These are phyloP conservation scores for Macrolepiota albuminosa DNA, from an alignment of 768 basidiomycete species.

Conservation along the genomic window DNA sequence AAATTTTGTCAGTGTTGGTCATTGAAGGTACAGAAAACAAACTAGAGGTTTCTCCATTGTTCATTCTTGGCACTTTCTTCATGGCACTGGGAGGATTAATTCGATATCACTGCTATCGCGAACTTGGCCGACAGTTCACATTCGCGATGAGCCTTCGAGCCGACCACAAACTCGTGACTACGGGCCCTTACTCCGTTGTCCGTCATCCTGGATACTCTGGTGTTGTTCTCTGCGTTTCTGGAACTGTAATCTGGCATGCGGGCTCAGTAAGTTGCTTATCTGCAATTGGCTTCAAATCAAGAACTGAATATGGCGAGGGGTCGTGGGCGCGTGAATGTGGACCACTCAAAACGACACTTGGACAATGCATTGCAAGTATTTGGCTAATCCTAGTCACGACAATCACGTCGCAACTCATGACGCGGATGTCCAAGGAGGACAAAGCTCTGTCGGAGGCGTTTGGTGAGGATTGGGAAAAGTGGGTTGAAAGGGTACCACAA, in stretches of 20 bases:
- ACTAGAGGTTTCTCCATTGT: conserved; percentile 25
- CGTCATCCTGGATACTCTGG: conserved; percentile 51
- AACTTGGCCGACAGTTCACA: conserved; percentile 44
- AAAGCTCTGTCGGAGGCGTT: conserved; percentile 33
- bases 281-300: not conserved
- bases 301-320: conserved; percentile 23
- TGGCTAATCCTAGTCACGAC: conserved; percentile 25
- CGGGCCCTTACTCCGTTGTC: conserved; percentile 43
- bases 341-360: conserved; percentile 26
- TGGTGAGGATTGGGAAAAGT: conserved; percentile 37
- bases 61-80: conserved; percentile 34
- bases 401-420: conserved; percentile 30
- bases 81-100: conserved; percentile 36
- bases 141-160: conserved; percentile 46
- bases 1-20: conserved; percentile 25
- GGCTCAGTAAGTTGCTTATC: conserved; percentile 25
- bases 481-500: conserved; percentile 41
- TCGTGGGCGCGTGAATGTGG: conserved; percentile 44
- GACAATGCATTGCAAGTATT: conserved; percentile 21
- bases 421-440: conserved; percentile 43
- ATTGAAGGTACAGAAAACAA: conserved; percentile 18
- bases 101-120: conserved; percentile 38
- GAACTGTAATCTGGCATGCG: conserved; percentile 30
- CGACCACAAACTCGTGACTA: conserved; percentile 41
- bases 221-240: conserved; percentile 29